Conservation (phyloP, 106 monocot species). For the Cymbidium sinense region DNA sequence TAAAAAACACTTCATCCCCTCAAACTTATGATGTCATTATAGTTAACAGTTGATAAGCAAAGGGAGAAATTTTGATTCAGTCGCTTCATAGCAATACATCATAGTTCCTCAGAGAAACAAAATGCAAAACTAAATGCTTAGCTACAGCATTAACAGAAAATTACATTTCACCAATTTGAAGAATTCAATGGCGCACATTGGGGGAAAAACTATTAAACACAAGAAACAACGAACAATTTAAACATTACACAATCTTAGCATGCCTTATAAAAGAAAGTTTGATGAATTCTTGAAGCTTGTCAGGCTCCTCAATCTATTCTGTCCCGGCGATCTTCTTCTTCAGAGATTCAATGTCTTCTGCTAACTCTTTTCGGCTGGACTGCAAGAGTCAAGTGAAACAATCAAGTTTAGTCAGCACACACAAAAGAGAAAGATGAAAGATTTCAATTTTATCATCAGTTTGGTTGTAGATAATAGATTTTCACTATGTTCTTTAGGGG, state of each 20-base stretch:
- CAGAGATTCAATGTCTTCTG: slow-evolving; percentile 35
- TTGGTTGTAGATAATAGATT: too few species aligned
- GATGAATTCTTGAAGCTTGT: not conserved
- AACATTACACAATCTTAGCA: not conserved
- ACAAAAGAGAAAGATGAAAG: too few species aligned
- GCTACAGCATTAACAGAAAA: too few species aligned
- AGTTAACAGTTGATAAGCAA: too few species aligned
- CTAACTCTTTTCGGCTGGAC: slow-evolving; percentile 64
- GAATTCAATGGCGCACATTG: not conserved
- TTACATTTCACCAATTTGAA: not conserved
- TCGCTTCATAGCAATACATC: too few species aligned
- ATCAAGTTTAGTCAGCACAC: not conserved
- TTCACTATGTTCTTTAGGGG: too few species aligned
- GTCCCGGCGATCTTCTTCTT: slow-evolving; percentile 65
- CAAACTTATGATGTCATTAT: too few species aligned
- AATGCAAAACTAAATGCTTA: too few species aligned
- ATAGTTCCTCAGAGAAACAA: too few species aligned
- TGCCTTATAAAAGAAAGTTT: not conserved
- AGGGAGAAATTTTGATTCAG: too few species aligned
- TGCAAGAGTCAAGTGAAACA: slow-evolving; percentile 11
- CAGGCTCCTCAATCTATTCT: slow-evolving; percentile 2
- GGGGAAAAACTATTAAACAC: not conserved
- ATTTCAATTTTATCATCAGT: too few species aligned
- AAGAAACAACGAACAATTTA: not conserved
- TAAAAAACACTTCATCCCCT: too few species aligned